Base-by-base conservation (phyloP, 2,329 filamentous ascomycete genomes). In the Alternaria triticina region DNA sequence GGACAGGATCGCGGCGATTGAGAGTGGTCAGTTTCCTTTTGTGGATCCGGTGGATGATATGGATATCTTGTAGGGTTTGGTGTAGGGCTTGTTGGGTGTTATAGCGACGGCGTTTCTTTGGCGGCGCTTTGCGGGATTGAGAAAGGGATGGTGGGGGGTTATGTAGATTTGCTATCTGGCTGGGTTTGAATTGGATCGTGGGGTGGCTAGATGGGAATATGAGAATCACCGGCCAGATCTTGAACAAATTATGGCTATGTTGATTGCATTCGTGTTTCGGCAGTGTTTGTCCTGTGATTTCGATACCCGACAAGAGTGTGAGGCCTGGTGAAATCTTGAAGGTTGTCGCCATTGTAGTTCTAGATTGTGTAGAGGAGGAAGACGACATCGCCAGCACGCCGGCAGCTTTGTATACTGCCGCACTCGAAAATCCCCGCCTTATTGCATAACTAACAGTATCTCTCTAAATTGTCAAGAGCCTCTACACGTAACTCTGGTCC, bases 1-100 rank as follows among this genome's bases (percentile, higher is more conserved):
- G 74, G 96, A 99, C 81, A 87, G 93, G 66, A 91, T 96, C 70
- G 92, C 91, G 56, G 91, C 92, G 57, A 94, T 97, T 77, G 90
- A 96, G 81, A 92, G 92, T 75, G 94, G 96, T 61, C 89, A 96
- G 76, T 97, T 96, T 84, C 91, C 91, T 15, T 92, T 97, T 76
- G 85, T 79, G 52, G 77, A 77, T 59, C 64, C 69, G 22, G 67
- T 58, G 43, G 77, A 79, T 57, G 77, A 79, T 43, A 78, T 79
- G 75, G 77, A 80, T 54, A 74, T 80, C 47, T 66, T 80, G 67
- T 79, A 73, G 70, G 57, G 5, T 17, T 45, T 45, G 43, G 11
- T 44, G 67, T 79, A 73, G 70, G 56, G 8, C 30, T 33, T 33
- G 30, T 2, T 22, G 20, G 20, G 20, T 65, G 17, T 45, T 45